Conservation (phyloP, 2,329 filamentous ascomycete genomes). For the Paramyrothecium roridum region DNA sequence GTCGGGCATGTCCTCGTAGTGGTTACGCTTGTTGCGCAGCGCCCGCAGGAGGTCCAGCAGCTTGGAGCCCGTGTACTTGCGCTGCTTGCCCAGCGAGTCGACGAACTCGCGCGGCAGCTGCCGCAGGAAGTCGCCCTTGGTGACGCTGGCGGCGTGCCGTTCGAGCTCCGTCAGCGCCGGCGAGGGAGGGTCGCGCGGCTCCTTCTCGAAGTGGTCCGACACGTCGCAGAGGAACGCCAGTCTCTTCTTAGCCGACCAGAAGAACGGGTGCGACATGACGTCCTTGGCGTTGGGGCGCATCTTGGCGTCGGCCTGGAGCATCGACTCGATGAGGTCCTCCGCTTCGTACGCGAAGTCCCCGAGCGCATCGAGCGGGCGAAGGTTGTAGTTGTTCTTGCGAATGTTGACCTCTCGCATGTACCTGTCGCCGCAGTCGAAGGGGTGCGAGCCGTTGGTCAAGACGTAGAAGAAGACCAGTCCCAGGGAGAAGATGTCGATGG, state of each 20-base stretch:
- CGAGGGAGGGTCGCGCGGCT: constrained; percentile 79
- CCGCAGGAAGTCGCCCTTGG: constrained; percentile 73
- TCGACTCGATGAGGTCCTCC: constrained; percentile 78
- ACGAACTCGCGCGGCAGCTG: constrained; percentile 77
- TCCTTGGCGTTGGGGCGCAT: constrained; percentile 68
- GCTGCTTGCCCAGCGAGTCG: constrained; percentile 86
- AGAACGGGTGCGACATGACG: constrained; percentile 92
- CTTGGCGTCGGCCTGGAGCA: constrained; percentile 60
- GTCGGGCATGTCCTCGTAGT: constrained; percentile 94
- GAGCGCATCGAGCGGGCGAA: constrained; percentile 68
- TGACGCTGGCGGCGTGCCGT: constrained; percentile 46
- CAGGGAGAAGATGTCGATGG: constrained; percentile 96
- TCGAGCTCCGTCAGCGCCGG: constrained; percentile 60
- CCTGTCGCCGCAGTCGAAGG: constrained; percentile 89
- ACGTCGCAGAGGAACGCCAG: constrained; percentile 93
- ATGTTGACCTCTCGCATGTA: constrained; percentile 98
- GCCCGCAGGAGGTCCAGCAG: constrained; percentile 86
- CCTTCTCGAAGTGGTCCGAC: constrained; percentile 94
- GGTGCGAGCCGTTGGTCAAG: constrained; percentile 87
- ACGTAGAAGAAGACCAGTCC: constrained; percentile 99
- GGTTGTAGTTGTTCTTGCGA: constrained; percentile 78
- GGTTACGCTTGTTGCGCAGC: constrained; percentile 92
- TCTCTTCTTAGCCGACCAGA: constrained; percentile 88
- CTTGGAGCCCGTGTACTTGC: constrained; percentile 84
- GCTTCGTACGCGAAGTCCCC: constrained; percentile 86